A percentile compares a stretch with the other conserved stretches of the same genome.
These are phyloP conservation scores for Eucalyptus sp. DNA, from an alignment of 345 rosid species.

Conservation along the genomic window DNA sequence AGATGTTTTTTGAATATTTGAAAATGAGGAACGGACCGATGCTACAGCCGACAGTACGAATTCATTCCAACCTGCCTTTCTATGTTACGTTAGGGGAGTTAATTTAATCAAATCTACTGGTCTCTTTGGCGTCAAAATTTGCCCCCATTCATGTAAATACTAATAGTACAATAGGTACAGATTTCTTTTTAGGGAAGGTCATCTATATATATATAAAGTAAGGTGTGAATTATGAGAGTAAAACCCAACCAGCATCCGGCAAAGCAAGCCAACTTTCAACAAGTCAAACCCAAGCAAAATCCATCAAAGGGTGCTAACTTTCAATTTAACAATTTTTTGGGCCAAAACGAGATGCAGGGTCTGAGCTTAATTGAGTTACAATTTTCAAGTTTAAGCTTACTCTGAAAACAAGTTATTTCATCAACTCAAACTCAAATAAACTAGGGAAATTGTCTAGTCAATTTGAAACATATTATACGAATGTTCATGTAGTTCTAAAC, in stretches of 20 bases:
- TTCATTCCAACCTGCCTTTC: background rate
- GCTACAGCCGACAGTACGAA: background rate
- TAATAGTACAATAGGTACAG: background rate
- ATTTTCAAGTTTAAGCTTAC: background rate
- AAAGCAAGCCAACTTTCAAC: background rate
- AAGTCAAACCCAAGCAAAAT: background rate
- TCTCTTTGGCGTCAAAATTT: background rate
- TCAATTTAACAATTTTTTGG: background rate
- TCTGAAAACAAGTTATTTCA: background rate
- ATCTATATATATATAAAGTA: background rate
- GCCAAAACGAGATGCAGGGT: background rate
- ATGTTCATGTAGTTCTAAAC: background rate
- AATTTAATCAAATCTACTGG: background rate
- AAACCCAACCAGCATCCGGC: background rate
- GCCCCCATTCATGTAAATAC: background rate
- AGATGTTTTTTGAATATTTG: background rate
- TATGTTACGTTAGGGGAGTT: background rate
- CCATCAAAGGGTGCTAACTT: background rate
- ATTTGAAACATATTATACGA: too few species aligned
- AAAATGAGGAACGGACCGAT: background rate
- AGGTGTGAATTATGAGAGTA: background rate
- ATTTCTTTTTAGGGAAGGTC: background rate
- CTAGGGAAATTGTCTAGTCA: background rate
- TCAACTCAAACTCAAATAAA: background rate
- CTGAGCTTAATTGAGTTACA: background rate